Conservation (phyloP, 2,329 filamentous ascomycete genomes). For the Diaporthe sp. region DNA sequence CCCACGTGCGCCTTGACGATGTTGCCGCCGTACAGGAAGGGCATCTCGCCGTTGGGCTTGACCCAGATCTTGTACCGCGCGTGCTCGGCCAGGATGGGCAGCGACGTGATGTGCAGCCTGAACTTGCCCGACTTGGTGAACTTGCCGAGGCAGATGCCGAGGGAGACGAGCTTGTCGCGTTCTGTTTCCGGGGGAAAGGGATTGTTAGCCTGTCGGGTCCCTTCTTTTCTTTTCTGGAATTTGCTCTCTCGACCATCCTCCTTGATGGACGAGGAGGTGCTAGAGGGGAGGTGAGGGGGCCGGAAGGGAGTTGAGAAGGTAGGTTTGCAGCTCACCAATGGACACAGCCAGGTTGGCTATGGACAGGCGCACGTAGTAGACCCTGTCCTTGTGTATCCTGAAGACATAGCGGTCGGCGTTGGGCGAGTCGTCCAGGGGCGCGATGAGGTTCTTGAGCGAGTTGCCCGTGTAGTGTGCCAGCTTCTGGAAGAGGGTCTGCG, state of each 20-base stretch:
- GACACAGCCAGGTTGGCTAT: conserved; percentile 93
- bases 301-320: background rate
- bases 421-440: conserved; percentile 76
- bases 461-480: conserved; percentile 93
- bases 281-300: background rate
- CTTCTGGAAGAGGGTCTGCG: conserved; percentile 88
- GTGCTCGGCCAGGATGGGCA: conserved; percentile 90
- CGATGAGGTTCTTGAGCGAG: conserved; percentile 87
- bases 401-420: conserved; percentile 87
- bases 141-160: conserved; percentile 69
- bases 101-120: conserved; percentile 88
- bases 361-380: conserved; percentile 92
- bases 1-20: conserved; percentile 79
- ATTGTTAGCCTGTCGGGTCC: background rate
- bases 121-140: conserved; percentile 99
- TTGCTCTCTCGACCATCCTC: background rate
- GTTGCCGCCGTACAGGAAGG: conserved; percentile 95
- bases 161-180: conserved; percentile 37
- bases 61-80: conserved; percentile 98
- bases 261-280: background rate
- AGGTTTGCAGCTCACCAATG: conserved; percentile 74
- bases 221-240: background rate
- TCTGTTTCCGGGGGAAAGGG: conserved; percentile 9
- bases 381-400: conserved; percentile 83
- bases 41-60: conserved; percentile 96